A percentile compares a stretch with the other conserved stretches of the same genome.
These are phyloP conservation scores for Naganishia vishniacii DNA, from an alignment of 768 basidiomycete genomes.

Conservation along the genomic window DNA sequence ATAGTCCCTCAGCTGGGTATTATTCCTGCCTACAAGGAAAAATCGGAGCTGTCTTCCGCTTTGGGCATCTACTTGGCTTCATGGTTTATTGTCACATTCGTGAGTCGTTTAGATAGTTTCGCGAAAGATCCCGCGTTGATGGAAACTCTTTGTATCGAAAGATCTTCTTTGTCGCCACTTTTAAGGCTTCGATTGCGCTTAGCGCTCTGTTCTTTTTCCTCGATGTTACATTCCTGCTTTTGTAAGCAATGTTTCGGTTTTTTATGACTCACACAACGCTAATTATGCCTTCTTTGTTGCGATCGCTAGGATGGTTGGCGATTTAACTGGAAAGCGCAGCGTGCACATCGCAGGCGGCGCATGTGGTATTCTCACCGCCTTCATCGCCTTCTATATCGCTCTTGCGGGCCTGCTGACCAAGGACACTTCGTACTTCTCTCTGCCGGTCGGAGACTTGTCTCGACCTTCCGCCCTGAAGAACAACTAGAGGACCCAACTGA, in stretches of 20 bases:
- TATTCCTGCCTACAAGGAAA: constrained; percentile 31
- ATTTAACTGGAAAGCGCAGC: constrained; percentile 43
- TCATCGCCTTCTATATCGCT: constrained; percentile 47
- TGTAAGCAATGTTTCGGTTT: constrained; percentile 21
- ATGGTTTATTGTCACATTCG: constrained; percentile 36
- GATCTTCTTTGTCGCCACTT: constrained; percentile 52
- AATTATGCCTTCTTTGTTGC: neutral
- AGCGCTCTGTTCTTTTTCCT: constrained; percentile 57
- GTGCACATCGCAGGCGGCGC: constrained; percentile 47
- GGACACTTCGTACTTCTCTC: constrained; percentile 44
- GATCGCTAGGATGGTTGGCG: constrained; percentile 42
- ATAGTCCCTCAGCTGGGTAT: constrained; percentile 40
- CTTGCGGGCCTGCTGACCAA: constrained; percentile 49
- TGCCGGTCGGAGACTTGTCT: constrained; percentile 46
- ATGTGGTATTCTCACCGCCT: constrained; percentile 48
- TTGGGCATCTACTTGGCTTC: constrained; percentile 40
- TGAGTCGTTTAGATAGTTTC: no score
- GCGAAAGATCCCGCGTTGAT: no score
- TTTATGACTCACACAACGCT: neutral
- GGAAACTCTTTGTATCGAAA: no score
- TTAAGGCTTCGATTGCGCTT: constrained; percentile 56
- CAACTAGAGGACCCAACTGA: no score
- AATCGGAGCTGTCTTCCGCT: constrained; percentile 34
- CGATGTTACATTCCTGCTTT: constrained; percentile 52
- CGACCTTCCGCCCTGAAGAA: constrained; percentile 17